These are phyloP conservation scores for Oryza longistaminata DNA, from an alignment of 176 grass and related monocot genomes.

Conservation along the genomic window DNA sequence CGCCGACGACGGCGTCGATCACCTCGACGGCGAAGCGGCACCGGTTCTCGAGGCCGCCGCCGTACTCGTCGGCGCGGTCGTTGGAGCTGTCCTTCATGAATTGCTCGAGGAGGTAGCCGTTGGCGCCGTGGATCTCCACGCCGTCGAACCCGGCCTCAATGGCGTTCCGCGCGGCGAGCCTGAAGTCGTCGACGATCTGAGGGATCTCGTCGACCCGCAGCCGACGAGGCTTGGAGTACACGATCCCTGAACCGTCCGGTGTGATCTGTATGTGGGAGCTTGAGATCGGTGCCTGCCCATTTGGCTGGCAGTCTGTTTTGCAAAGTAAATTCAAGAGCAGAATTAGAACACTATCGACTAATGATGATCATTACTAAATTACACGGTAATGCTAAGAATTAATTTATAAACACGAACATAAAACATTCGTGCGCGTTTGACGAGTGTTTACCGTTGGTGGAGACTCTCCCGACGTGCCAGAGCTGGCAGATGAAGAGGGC, in stretches of 20 bases:
- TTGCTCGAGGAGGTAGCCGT: slow-evolving; percentile 33
- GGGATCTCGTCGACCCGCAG: not conserved
- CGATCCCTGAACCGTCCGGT: not conserved
- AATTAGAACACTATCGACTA: too few relatives aligned
- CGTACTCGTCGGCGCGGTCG: slow-evolving; percentile 20
- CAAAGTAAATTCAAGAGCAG: too few relatives aligned
- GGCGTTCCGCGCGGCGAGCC: not conserved
- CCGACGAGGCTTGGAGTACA: not conserved
- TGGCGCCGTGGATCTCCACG: slow-evolving; percentile 41
- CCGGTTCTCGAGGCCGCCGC: slow-evolving; percentile 36
- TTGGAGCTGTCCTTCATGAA: slow-evolving; percentile 45
- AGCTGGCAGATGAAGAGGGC: slow-evolving; percentile 41
- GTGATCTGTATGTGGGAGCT: not conserved
- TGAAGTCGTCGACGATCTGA: slow-evolving; percentile 13
- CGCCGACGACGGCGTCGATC: slow-evolving; percentile 2
- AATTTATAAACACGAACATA: too few relatives aligned
- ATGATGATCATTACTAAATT: too few relatives aligned
- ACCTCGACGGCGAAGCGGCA: slow-evolving; percentile 28
- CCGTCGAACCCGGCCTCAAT: slow-evolving; percentile 37
- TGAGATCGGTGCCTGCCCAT: not conserved
- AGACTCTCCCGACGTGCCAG: slow-evolving; percentile 26
- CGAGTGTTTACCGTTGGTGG: slow-evolving; percentile 7
- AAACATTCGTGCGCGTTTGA: too few relatives aligned
- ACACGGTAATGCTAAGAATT: too few relatives aligned
- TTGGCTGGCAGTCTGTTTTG: not conserved